Evolutionary conservation across 2,329 filamentous ascomycete species (phyloP).

Genomic region (Moelleriella libera): DNA sequence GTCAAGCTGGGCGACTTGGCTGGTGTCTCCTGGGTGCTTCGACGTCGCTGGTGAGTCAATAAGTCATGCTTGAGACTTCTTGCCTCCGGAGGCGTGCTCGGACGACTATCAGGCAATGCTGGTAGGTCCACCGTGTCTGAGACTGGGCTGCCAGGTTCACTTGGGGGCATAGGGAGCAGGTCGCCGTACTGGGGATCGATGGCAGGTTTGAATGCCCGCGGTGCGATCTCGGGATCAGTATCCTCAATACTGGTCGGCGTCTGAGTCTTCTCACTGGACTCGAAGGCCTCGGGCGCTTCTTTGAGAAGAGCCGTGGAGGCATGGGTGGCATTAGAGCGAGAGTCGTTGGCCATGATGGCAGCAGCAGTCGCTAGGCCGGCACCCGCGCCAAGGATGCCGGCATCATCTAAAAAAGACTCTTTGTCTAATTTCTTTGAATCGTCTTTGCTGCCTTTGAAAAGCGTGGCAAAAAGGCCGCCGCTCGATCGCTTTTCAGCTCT

Average conservation of each 20-base stretch:
- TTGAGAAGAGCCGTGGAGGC: slow-evolving; percentile 18
- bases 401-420: slow-evolving; percentile 59
- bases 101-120: slow-evolving; percentile 44
- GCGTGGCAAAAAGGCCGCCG: slow-evolving; percentile 32
- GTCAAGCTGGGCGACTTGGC: slow-evolving; percentile 40
- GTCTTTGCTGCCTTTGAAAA: slow-evolving; percentile 29
- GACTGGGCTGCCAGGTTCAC: slow-evolving; percentile 36
- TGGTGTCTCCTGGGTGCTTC: slow-evolving; percentile 32
- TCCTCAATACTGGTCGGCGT: slow-evolving; percentile 14
- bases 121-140: slow-evolving; percentile 27
- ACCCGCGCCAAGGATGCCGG: slow-evolving; percentile 57
- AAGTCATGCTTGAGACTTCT: slow-evolving; percentile 24
- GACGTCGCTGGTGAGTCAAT: slow-evolving; percentile 30
- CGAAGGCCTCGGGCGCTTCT: slow-evolving; percentile 16
- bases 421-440: slow-evolving; percentile 11
- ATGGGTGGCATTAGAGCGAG: slow-evolving; percentile 32
- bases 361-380: slow-evolving; percentile 44
- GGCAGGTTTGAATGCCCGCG: slow-evolving; percentile 45
- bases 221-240: slow-evolving; percentile 43
- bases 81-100: slow-evolving; percentile 39
- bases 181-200: slow-evolving; percentile 55
- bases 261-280: slow-evolving; percentile 8
- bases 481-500: slow-evolving; percentile 19
- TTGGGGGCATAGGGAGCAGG: slow-evolving; percentile 49
- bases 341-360: slow-evolving; percentile 22